Evolutionary conservation across 176 grass and related monocot species (phyloP).

Genomic region (Oryza rufipogon): DNA sequence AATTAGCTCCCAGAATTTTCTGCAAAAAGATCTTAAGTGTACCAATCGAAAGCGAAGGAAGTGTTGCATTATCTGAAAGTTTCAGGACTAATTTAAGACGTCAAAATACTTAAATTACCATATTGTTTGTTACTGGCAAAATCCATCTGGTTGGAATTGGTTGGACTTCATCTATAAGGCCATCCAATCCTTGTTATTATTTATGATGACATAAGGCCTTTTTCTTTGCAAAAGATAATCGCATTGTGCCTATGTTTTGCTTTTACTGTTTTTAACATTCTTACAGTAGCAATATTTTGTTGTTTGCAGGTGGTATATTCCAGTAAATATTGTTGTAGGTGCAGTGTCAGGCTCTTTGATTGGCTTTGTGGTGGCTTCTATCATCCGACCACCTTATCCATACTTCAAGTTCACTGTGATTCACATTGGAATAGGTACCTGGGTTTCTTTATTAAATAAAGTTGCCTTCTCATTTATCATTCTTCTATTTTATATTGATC

Average conservation of each 20-base stretch:
- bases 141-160: conserved; percentile 18
- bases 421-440: conserved; percentile 92
- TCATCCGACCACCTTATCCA: conserved; percentile 89
- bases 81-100: conserved; percentile 5
- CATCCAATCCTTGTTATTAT: neutral
- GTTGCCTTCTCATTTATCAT: conserved; percentile 23
- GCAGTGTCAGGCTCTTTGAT: conserved; percentile 83
- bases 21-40: neutral
- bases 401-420: conserved; percentile 99
- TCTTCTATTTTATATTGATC: conserved; percentile 2
- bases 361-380: conserved; percentile 83
- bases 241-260: neutral
- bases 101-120: conserved; percentile 10
- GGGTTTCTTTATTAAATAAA: conserved; percentile 18
- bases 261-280: neutral
- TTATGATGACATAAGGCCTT: neutral
- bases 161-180: neutral
- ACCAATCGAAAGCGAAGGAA: neutral
- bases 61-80: neutral
- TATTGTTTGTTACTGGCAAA: neutral
- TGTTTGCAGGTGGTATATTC: conserved; percentile 97
- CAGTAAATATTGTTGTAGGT: conserved; percentile 86
- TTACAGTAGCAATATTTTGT: conserved; percentile 1
- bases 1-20: conserved; percentile 12
- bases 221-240: conserved; percentile 8